Percentiles rank a stretch among this genome's conserved stretches.
phyloP scores from a whole-genome alignment of 148 eudicot species.

The Tetragonia tetragonoides region DNA sequence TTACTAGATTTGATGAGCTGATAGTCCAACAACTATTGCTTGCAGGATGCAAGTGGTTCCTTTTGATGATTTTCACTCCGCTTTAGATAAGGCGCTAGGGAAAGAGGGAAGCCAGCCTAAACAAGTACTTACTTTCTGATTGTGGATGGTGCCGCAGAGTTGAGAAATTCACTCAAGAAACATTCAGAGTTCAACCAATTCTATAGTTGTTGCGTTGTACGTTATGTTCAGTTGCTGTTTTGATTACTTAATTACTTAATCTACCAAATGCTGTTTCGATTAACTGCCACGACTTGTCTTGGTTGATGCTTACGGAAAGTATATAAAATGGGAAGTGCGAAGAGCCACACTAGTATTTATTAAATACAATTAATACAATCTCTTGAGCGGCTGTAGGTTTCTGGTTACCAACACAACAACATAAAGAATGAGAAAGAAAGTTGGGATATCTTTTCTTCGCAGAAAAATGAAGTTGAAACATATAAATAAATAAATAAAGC shows the following conservation, averaged over 20 bases:
- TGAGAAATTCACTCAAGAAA: not conserved
- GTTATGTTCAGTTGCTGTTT: not conserved
- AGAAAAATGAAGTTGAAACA: not conserved
- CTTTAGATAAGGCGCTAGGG: slow-evolving; percentile 60
- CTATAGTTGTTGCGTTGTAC: not conserved
- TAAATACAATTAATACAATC: not conserved
- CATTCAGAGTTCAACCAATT: not conserved
- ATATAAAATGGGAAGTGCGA: no score
- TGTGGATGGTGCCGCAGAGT: not conserved
- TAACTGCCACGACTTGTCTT: not conserved
- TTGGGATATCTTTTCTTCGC: not conserved
- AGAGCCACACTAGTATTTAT: not conserved
- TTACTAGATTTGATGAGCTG: not conserved
- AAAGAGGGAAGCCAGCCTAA: slow-evolving; percentile 60
- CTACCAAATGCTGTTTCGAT: not conserved
- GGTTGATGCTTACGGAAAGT: not conserved
- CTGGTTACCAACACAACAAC: not conserved
- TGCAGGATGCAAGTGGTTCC: slow-evolving; percentile 69
- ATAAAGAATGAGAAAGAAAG: not conserved
- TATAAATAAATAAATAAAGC: not conserved
- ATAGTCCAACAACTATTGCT: slow-evolving; percentile 1
- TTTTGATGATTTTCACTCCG: slow-evolving; percentile 42
- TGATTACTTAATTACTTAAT: no score
- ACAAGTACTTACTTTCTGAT: slow-evolving; percentile 54
- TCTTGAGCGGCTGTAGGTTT: not conserved